Evolutionary conservation across 2,329 filamentous ascomycete genomes (phyloP), one percentile per base, ranked within the genome.

Genomic region (Blastomyces parvus): DNA sequence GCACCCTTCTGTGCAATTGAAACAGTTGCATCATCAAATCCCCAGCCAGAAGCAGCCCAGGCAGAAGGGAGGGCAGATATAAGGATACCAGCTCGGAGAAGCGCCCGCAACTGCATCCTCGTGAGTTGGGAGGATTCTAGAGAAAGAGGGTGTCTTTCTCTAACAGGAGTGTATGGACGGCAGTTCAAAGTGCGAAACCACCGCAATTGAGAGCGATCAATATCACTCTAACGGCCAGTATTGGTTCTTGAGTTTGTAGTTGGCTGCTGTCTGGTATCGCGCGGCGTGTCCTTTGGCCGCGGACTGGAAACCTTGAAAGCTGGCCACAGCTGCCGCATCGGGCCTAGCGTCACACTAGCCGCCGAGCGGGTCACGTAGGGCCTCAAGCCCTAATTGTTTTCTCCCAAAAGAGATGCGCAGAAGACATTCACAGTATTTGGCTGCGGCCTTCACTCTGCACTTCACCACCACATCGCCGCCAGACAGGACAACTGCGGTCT

Each of bases 21-120:
- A 72, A 88, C 76, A 65, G 83, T 84, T 70, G 82, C 85, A 82
- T 87, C 85, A 71, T 83, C 78, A 73, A 86, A 87, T 50, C 82
- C 80, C 85, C 85, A 87, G 25, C 79, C 78, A 38, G 80, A 79
- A 63, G 79, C 81, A 36, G 83, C 83, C 42, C 70, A 71, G 52
- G 70, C 69, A n/a, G 73, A 72, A 56, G 74, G 66, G 40, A 75
- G 69, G 40, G 71, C 69, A 7, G 73, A 72, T 22, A 65, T 36
- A 19, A 77, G 68, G 64, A 78, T 69, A 62, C 72, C 71, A 57
- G 77, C 70, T 62, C 73, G 72, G 66, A 75, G 64, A 65, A 72
- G 69, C 59, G 70, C 67, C 63, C 71, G 69, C 67, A 76, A 67
- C 69, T 74, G 71, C 76, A 78, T 78, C 25, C 46, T 64, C 17